phyloP scores from a whole-genome alignment of 1,139 yeast genomes.

The Pichia sp. region DNA sequence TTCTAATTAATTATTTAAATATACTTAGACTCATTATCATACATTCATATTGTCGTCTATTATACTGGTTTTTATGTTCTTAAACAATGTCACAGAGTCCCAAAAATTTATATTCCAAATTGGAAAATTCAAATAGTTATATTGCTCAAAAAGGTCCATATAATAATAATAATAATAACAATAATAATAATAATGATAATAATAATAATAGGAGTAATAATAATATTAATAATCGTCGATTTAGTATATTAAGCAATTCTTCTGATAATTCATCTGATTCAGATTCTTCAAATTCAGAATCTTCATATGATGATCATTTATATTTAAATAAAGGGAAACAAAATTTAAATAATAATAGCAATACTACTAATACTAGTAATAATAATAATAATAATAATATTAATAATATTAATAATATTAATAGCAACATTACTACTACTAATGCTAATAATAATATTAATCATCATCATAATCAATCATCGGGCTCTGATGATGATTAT shows the following conservation, averaged over 20 bases:
- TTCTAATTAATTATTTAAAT: no score
- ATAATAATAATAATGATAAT: background rate
- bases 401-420: no score
- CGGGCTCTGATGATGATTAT: slow-evolving; percentile 34
- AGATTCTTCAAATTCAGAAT: slow-evolving; percentile 38
- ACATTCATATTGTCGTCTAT: background rate
- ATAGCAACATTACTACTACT: no score
- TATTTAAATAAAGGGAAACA: background rate
- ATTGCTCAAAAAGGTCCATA: slow-evolving; percentile 14
- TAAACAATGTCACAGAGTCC: slow-evolving; percentile 10
- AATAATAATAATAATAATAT: no score
- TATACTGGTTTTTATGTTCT: background rate
- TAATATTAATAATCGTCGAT: slow-evolving; percentile 28
- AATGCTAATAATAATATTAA: no score
- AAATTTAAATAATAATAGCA: background rate
- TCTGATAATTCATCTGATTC: slow-evolving; percentile 51
- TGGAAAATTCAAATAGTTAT: background rate
- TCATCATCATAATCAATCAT: background rate
- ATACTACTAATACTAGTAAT: background rate
- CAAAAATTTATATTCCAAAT: slow-evolving; percentile 2
- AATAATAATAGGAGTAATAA: background rate
- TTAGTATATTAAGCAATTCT: slow-evolving; percentile 40
- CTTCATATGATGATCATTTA: slow-evolving; percentile 15
- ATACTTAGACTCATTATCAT: no score
- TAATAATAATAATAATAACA: background rate